A percentile compares a stretch with the other conserved stretches of the same genome.
These are phyloP conservation scores for Begonia peltatifolia DNA, from an alignment of 306 rosid genomes.

Conservation along the genomic window DNA sequence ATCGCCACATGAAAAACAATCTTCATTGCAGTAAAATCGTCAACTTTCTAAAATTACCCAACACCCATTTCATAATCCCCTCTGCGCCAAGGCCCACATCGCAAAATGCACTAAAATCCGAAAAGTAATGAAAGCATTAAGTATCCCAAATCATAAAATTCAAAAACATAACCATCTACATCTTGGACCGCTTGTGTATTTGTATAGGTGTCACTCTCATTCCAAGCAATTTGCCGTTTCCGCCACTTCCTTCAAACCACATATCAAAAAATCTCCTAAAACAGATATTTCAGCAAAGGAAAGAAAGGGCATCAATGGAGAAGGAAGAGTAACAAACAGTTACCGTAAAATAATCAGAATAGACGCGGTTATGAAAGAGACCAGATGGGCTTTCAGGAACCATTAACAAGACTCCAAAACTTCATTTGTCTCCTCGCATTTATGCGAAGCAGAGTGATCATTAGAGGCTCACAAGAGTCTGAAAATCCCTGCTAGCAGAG, in stretches of 20 bases:
- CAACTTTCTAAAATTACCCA: too few species aligned
- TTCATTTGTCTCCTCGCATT: constrained; percentile 17
- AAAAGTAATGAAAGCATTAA: constrained; percentile 2
- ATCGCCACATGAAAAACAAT: too few species aligned
- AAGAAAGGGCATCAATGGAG: background rate
- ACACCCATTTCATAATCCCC: too few species aligned
- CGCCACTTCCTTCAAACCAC: constrained; percentile 30
- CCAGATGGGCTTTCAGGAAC: constrained; percentile 15
- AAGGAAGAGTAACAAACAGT: constrained; percentile 16
- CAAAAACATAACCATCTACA: constrained; percentile 21
- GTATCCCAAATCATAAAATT: constrained; percentile 11
- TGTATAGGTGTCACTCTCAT: constrained; percentile 27
- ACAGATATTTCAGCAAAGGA: constrained; percentile 13
- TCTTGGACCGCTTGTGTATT: constrained; percentile 64
- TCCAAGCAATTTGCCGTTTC: constrained; percentile 35
- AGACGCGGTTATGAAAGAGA: constrained; percentile 13
- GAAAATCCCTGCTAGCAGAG: constrained; percentile 13
- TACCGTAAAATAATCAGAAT: constrained; percentile 5
- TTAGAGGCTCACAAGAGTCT: constrained; percentile 20
- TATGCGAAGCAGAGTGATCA: constrained; percentile 19
- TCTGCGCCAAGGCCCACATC: too few species aligned
- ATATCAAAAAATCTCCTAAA: constrained; percentile 32
- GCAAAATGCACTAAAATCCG: background rate
- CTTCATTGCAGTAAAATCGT: too few species aligned
- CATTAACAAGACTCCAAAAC: constrained; percentile 21